Percentiles rank a stretch among this genome's conserved stretches.
These are phyloP conservation scores for Cyclocybe cylindracea DNA, from an alignment of 768 basidiomycete genomes.

Conservation along the genomic window DNA sequence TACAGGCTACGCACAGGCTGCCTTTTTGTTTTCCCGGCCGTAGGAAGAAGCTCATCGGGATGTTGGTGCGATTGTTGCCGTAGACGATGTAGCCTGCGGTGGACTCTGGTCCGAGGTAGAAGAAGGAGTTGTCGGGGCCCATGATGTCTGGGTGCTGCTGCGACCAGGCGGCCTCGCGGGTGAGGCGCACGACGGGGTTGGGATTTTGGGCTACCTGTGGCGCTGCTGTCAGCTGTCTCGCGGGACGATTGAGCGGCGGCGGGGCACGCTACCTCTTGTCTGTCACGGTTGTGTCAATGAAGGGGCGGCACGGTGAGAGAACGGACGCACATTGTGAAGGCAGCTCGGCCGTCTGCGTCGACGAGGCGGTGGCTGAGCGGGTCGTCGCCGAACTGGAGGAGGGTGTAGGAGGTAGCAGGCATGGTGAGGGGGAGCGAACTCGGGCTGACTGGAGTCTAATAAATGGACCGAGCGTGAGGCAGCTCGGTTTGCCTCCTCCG, in stretches of 20 bases:
- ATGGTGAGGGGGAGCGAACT: conserved; percentile 25
- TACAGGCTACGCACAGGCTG: conserved; percentile 54
- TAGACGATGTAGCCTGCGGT: conserved; percentile 66
- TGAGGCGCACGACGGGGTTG: conserved; percentile 63
- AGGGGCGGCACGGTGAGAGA: neutral
- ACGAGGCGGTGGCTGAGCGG: conserved; percentile 61
- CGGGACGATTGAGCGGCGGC: neutral
- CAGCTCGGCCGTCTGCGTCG: conserved; percentile 62
- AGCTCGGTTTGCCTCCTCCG: too few species aligned
- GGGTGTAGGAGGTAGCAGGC: conserved; percentile 36
- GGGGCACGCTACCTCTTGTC: conserved; percentile 12
- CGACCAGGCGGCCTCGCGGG: conserved; percentile 66
- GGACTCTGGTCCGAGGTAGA: conserved; percentile 72
- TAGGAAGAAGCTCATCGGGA: conserved; percentile 56
- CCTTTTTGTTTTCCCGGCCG: conserved; percentile 58
- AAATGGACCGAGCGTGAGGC: neutral
- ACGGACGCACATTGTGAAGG: conserved; percentile 66
- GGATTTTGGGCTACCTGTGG: conserved; percentile 54
- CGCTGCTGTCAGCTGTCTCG: neutral
- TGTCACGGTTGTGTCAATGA: neutral
- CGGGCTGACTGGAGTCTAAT: neutral
- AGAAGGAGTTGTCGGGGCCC: conserved; percentile 78
- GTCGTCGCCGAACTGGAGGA: conserved; percentile 68
- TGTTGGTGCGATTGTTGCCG: conserved; percentile 57
- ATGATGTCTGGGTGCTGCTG: conserved; percentile 69